Percentiles rank a stretch among this genome's conserved stretches.
Conservation (phyloP, 352 stramenopile genomes). For the Globisporangium sylvaticum region DNA sequence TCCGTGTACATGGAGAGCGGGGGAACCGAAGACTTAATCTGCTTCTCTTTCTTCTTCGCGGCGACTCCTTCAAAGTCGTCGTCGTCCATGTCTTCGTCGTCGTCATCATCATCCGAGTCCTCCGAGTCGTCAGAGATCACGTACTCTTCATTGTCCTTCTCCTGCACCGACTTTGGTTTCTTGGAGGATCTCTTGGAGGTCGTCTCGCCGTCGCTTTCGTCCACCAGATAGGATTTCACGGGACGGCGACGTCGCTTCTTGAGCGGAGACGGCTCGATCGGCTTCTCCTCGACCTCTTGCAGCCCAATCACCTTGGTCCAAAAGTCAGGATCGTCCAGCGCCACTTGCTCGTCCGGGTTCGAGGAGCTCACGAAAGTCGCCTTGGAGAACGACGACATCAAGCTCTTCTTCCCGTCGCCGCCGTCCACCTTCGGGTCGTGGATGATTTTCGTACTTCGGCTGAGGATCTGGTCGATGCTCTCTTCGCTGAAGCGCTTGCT, state of each 20-base stretch:
- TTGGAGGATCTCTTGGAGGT: constrained; percentile 15
- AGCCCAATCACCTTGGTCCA: constrained; percentile 93
- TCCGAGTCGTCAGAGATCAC: constrained; percentile 65
- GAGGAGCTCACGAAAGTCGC: constrained; percentile 89
- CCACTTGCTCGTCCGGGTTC: constrained; percentile 85
- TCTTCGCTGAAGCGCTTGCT: constrained; percentile 96
- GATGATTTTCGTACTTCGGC: constrained; percentile 82
- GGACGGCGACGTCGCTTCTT: constrained; percentile 64
- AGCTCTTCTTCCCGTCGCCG: constrained; percentile 56
- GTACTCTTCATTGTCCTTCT: constrained; percentile 64
- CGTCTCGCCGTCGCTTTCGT: constrained; percentile 56
- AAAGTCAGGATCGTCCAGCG: constrained; percentile 92
- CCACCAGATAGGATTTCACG: constrained; percentile 71
- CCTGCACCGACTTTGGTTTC: constrained; percentile 21
- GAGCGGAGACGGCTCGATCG: constrained; percentile 63
- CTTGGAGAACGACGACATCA: constrained; percentile 91
- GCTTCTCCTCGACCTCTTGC: constrained; percentile 62
- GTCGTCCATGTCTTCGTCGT: constrained; percentile 44
- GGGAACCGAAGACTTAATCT: constrained; percentile 21
- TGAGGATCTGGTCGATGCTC: constrained; percentile 98
- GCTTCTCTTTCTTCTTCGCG: constrained; percentile 28
- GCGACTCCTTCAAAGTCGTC: constrained; percentile 31
- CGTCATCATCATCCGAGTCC: constrained; percentile 57
- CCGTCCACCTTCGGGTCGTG: constrained; percentile 68
- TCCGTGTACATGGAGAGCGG: constrained; percentile 42